Evolutionary conservation across 2,329 filamentous ascomycete genomes (phyloP).

Genomic region (Echinosphaeria canescens): DNA sequence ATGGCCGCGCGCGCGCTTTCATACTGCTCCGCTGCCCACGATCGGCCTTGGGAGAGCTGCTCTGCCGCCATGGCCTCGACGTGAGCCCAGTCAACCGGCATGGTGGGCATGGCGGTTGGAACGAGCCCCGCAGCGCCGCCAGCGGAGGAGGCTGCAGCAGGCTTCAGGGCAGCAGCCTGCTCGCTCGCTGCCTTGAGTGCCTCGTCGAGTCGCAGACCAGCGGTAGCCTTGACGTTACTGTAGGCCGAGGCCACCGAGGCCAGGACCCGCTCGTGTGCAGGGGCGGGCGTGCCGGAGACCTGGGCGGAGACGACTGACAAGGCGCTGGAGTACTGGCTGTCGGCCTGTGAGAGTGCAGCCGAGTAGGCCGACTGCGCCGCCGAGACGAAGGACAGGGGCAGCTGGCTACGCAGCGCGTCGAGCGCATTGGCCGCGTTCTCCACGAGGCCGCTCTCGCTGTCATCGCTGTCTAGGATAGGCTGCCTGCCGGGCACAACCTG

Average conservation of each 20-base stretch:
- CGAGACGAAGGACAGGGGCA: slow-evolving; percentile 11
- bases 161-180: slow-evolving; percentile 19
- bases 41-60: slow-evolving; percentile 46
- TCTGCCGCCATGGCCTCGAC: slow-evolving; percentile 46
- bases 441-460: too few species aligned
- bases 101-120: slow-evolving; percentile 6
- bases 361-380: slow-evolving; percentile 27
- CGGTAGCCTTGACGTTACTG: slow-evolving; percentile 38
- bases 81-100: slow-evolving; percentile 21
- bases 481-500: slow-evolving; percentile 23
- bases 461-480: slow-evolving; percentile 27
- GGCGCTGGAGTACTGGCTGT: slow-evolving; percentile 45
- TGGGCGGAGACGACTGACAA: slow-evolving; percentile 44
- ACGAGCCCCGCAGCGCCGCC: slow-evolving; percentile 8
- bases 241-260: slow-evolving; percentile 48
- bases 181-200: slow-evolving; percentile 30
- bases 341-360: slow-evolving; percentile 40
- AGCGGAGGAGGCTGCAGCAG: slow-evolving; percentile 13
- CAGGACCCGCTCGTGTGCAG: slow-evolving; percentile 45
- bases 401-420: too few species aligned
- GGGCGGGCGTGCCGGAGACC: slow-evolving; percentile 45
- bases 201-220: slow-evolving; percentile 32
- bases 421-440: too few species aligned
- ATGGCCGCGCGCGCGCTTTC: slow-evolving; percentile 43
- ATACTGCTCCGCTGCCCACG: slow-evolving; percentile 50